Conservation (phyloP, 805 yeast species). For the Hemisphaericaspora nanyangensis region DNA sequence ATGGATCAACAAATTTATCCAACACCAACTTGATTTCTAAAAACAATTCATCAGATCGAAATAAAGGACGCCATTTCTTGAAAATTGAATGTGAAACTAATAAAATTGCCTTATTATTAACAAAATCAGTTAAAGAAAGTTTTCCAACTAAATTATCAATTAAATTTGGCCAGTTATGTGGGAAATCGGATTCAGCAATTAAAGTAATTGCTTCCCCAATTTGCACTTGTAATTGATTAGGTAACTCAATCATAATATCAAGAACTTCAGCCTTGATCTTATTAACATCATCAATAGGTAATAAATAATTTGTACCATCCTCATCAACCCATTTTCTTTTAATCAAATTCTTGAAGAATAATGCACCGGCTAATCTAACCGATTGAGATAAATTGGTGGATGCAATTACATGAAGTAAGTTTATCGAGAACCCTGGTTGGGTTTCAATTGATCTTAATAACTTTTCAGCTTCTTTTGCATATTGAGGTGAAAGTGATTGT, state of each 20-base stretch:
- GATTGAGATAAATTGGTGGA: slow-evolving; percentile 48
- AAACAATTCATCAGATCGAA: slow-evolving; percentile 85
- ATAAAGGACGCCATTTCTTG: slow-evolving; percentile 94
- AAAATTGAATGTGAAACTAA: slow-evolving; percentile 94
- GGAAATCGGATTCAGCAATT: slow-evolving; percentile 95
- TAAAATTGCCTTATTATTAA: slow-evolving; percentile 77
- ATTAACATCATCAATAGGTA: slow-evolving; percentile 57
- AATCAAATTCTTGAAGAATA: slow-evolving; percentile 85
- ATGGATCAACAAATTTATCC: slow-evolving; percentile 78
- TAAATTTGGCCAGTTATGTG: slow-evolving; percentile 79
- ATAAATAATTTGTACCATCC: slow-evolving; percentile 64
- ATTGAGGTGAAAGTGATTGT: slow-evolving; percentile 60
- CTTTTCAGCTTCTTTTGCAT: slow-evolving; percentile 65
- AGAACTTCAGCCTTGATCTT: slow-evolving; percentile 74
- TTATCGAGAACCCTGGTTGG: slow-evolving; percentile 70
- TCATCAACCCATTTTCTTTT: slow-evolving; percentile 88
- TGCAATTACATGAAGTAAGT: slow-evolving; percentile 74
- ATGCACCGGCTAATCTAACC: slow-evolving; percentile 80
- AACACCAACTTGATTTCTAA: slow-evolving; percentile 83
- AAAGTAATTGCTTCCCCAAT: slow-evolving; percentile 89
- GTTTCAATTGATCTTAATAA: slow-evolving; percentile 60
- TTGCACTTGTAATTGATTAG: slow-evolving; percentile 81
- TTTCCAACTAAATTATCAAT: slow-evolving; percentile 69
- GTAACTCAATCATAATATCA: slow-evolving; percentile 79
- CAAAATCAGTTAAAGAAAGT: slow-evolving; percentile 63